Base-by-base conservation (phyloP, 169 alveolate genomes). In the Eimeria acervulina region DNA sequence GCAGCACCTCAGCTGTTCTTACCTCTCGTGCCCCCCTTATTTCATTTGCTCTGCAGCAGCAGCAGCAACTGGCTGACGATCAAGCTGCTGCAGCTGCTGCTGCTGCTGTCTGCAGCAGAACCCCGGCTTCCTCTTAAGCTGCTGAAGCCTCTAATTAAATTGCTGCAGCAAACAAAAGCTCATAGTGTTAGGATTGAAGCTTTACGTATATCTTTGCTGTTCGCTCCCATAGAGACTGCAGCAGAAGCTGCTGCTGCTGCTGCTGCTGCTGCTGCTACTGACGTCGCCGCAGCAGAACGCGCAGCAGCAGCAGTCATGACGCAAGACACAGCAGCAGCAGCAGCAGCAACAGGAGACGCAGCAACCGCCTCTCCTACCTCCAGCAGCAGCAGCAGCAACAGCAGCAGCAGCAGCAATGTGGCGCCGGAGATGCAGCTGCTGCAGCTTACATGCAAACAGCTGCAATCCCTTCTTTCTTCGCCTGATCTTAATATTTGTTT, bases 41-140 rank as follows among this genome's bases (percentile, higher is more conserved):
- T 88, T 61, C 97, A 96, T 55, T 40, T 96, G 55, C 74, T 96
- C 80, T 95, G 84, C 63, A 95, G 72, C 85, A 96, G 97, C 81
- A 59, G 84, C 87, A 96, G 96, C 96, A 96, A 96, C 90, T 96
- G 97, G 55, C 12, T 47, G 12, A 47, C 55, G 5, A 47, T 47
- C 12, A 47, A 47, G 55, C 12, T 47, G 55, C 55, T 47, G 55
- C 55, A 47, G 55, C 55, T 47, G 55, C 55, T 47, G 55, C 55
- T 47, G 55, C 55, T 47, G 55, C 55, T 47, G 12, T 5, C 55
- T 7, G 55, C 55, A 47, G 55, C 55, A 47, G 55, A 47, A 47
- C 55, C 96, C 95, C 95, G 97, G 26, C 96, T 96, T 51, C 97
- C 97, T 21, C 93, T 74, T 83, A 96, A 96, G 91, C 93, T 96